Evolutionary conservation across 139 green algal genomes (phyloP).

Genomic region (Chlorella sp.): DNA sequence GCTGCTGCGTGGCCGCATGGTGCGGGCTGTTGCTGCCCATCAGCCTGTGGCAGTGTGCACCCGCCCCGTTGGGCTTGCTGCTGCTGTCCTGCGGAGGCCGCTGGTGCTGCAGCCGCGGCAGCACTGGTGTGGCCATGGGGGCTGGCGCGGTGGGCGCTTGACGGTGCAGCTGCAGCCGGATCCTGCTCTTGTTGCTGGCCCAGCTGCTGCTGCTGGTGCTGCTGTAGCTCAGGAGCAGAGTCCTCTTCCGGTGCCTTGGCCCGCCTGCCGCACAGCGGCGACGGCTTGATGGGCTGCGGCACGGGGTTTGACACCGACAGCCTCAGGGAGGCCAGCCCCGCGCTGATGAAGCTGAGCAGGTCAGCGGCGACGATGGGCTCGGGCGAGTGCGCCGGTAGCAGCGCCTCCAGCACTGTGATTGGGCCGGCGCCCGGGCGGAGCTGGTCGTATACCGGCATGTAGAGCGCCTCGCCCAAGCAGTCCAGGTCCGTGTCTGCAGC

Average conservation of each 20-base stretch:
- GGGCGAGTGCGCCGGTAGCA: conserved; percentile 23
- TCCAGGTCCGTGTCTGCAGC: conserved; percentile 20
- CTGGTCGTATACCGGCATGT: conserved; percentile 37
- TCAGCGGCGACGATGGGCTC: conserved; percentile 36
- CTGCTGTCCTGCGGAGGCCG: too few species aligned
- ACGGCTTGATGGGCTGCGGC: conserved; percentile 32
- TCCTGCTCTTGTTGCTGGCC: not conserved
- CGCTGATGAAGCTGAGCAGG: conserved; percentile 31
- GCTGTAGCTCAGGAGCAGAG: conserved; percentile 1
- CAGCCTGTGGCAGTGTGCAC: too few species aligned
- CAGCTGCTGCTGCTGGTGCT: not conserved
- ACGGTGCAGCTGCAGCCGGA: too few species aligned
- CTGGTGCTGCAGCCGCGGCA: too few species aligned
- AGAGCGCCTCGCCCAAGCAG: conserved; percentile 32
- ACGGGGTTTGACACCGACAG: conserved; percentile 36
- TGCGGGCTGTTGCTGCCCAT: too few species aligned
- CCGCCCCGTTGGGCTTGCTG: too few species aligned
- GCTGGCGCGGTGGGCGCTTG: too few species aligned
- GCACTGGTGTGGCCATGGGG: too few species aligned
- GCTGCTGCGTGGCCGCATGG: too few species aligned
- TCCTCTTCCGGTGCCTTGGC: conserved; percentile 14
- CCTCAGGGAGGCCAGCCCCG: conserved; percentile 20
- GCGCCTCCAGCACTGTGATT: conserved; percentile 38
- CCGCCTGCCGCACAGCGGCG: conserved; percentile 30
- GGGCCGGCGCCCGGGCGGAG: conserved; percentile 16